Base-by-base conservation (phyloP, 305 asterid species). In the Fraxinus paxiana region DNA sequence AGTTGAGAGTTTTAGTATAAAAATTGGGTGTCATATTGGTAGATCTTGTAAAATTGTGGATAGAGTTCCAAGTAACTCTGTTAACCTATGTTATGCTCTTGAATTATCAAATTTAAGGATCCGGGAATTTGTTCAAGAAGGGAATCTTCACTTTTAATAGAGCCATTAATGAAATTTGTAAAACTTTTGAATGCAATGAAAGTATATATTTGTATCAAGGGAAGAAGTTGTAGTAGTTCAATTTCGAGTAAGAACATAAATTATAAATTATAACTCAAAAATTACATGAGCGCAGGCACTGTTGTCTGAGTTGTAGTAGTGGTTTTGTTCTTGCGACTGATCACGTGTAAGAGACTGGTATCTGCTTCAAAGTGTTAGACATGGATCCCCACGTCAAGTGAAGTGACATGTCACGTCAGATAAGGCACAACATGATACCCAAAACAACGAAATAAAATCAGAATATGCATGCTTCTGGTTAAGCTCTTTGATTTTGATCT, bases 31-130 rank as follows among this genome's bases (percentile, higher is more conserved):
- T 18, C 61, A 26, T 28, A 34, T 13, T 35, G 6, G 54, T 73
- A 56, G 75, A 30, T 69, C 41, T 72, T 48, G 54, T 73, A 37
- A 63, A 28, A 15, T 24, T 73, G 56, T 73, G 63, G 31, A 24
- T 20, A 13, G 83, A 77, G 65, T 73, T 76, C 41, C 48, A 30
- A 13, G 5, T 20, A 35, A 33, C 22, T 22, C 38, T 51, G 20
- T 4, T 34, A 33, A 6, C n/a, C 43, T 6, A 59, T 65, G 76
- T 54, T 71, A 22, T 69, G 31, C 34, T 15, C 61, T 48, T 48
- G 63, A 51, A 46, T 48, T 75, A 37, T 83, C 75, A 35, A 35
- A 6, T 15, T 34, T 51, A 77, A 78, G 34, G 75, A 34, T 76
- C 61, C 6, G 65, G 46, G 10, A 38, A 38, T 34, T 80, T 73